Conservation (phyloP, 306 rosid genomes). For the Albizia julibrissin region DNA sequence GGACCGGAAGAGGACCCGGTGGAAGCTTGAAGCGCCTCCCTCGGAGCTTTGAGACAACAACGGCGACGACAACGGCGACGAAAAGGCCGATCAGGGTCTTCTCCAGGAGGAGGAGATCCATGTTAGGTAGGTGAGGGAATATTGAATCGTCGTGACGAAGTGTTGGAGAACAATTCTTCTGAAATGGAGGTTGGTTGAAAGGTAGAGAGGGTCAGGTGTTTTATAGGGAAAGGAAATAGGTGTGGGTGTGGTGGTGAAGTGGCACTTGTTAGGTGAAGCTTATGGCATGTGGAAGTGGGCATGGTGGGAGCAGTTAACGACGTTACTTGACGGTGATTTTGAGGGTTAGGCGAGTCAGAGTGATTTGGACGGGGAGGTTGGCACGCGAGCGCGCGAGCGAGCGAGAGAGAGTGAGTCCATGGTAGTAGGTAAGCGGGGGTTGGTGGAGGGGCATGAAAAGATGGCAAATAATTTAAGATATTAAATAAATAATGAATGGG, state of each 20-base stretch:
- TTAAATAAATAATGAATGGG: too few relatives aligned
- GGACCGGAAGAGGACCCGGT: slow-evolving; percentile 75
- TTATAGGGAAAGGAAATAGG: neutral
- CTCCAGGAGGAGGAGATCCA: slow-evolving; percentile 81
- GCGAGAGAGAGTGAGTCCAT: too few relatives aligned
- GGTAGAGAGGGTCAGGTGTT: neutral
- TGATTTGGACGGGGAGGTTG: too few relatives aligned
- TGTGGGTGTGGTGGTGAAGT: neutral
- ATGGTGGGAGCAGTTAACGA: neutral
- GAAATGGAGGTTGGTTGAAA: neutral
- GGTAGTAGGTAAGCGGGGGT: slow-evolving; percentile 31
- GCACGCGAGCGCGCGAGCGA: neutral
- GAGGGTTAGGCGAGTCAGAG: neutral
- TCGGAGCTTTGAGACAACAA: slow-evolving; percentile 56
- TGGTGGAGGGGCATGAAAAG: neutral
- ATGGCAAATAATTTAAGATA: neutral
- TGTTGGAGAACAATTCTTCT: neutral
- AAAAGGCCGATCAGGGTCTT: slow-evolving; percentile 65
- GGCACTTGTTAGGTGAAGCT: neutral
- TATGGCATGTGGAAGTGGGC: neutral
- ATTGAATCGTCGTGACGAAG: neutral
- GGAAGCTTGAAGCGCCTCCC: slow-evolving; percentile 75
- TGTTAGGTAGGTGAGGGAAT: neutral
- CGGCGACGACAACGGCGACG: slow-evolving; percentile 47
- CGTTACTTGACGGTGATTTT: slow-evolving; percentile 4